phyloP scores from a whole-genome alignment of 768 basidiomycete species.

The Hygrocybe coccinea region DNA sequence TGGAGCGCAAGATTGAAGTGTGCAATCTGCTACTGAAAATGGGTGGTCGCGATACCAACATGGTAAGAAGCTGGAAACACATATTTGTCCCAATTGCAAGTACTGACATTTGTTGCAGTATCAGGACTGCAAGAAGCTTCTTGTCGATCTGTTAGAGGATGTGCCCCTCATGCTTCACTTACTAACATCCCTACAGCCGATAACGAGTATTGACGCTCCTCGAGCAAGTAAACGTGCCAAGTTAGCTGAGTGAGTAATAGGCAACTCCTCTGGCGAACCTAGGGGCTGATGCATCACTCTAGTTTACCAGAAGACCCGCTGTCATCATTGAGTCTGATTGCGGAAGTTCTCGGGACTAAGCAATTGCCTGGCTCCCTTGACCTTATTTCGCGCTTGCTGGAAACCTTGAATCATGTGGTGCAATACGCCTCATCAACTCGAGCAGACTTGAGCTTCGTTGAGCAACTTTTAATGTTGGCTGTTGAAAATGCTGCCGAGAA shows the following conservation, averaged over 20 bases:
- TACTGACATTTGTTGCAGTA: constrained; percentile 32
- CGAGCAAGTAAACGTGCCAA: constrained; percentile 65
- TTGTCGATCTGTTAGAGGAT: constrained; percentile 48
- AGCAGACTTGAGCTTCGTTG: constrained; percentile 70
- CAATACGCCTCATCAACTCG: constrained; percentile 49
- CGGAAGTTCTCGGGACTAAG: constrained; percentile 66
- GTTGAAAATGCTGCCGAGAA: constrained; percentile 61
- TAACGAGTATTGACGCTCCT: constrained; percentile 34
- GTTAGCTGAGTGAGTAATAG: constrained; percentile 44
- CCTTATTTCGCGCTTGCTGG: constrained; percentile 66
- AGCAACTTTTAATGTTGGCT: constrained; percentile 81
- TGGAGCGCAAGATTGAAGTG: constrained; percentile 51
- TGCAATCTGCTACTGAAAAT: constrained; percentile 54
- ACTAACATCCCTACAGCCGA: constrained; percentile 46
- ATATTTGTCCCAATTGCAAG: neutral
- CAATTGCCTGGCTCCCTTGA: constrained; percentile 65
- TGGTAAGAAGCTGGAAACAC: constrained; percentile 34
- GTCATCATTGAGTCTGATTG: constrained; percentile 50
- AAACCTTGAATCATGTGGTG: constrained; percentile 62
- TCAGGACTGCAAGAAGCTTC: constrained; percentile 43
- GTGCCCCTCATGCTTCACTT: constrained; percentile 50
- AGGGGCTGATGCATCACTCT: neutral
- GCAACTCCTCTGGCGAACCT: neutral
- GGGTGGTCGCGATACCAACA: constrained; percentile 42
- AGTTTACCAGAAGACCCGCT: constrained; percentile 37